Base-by-base conservation (phyloP, 805 yeast genomes). In the Candida parachauliodes region DNA sequence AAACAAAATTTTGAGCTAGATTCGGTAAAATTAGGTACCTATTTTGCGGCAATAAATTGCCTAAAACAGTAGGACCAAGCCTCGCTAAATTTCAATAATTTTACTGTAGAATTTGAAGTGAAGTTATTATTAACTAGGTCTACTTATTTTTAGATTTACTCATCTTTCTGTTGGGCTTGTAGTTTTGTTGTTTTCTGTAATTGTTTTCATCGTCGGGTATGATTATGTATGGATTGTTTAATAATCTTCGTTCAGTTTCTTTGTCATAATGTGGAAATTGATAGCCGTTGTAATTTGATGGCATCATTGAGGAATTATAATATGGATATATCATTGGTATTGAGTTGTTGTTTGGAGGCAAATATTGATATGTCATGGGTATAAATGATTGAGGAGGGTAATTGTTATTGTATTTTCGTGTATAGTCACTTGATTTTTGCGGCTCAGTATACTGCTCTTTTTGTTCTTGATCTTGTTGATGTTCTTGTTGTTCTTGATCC, bases 191-290 rank as follows among this genome's bases (percentile, higher is more conserved):
- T 17, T 32, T 32, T 7, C 16, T 19, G 16, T 10, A 11, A n/a
- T 11, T 32, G 6, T 24, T 23, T 10, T 28, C 44, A 30, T 47
- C 44, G 29, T 52, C 57, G 3, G 60, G 62, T 19, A 55, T 42
- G 23, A 57, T 55, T 12, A 55, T 55, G 41, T 54, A 55, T 2
- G 60, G 60, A 27, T 57, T 57, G 43, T 57, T 57, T 35, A 55
- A 44, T 27, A 55, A 37, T 26, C 50, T 44, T 36, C 60, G 37
- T 37, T 55, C 58, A 10, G 57, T 50, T 25, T 54, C 60, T 38
- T 49, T 52, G 29, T 56, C 59, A 33, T 51, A 52, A 10, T 43
- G 44, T 3, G 47, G 45, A 14, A 14, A 27, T 16, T 17, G 30
- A 10, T 27, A 27, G 16, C 15, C 15, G 10, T 17, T 8, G 15